Conservation (phyloP, 345 rosid species). For the Salix exigua region DNA sequence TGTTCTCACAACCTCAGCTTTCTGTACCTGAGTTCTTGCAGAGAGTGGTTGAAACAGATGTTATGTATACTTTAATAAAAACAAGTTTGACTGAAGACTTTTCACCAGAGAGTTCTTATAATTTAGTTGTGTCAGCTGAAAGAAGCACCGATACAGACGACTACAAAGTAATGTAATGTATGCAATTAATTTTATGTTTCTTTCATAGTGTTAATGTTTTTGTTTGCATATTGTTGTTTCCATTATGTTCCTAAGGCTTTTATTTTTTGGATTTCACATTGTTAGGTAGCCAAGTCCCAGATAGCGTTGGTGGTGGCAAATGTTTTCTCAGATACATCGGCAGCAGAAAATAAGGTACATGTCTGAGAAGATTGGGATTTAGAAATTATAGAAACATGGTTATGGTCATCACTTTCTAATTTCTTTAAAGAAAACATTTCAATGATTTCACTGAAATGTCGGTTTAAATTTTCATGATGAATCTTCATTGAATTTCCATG, state of each 20-base stretch:
- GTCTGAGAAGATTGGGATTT: background rate
- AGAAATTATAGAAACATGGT: background rate
- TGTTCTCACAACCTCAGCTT: conserved; percentile 66
- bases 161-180: conserved; percentile 99
- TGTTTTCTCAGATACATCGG: conserved; percentile 78
- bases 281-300: conserved; percentile 66
- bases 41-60: conserved; percentile 59
- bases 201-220: background rate
- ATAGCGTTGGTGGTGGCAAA: conserved; percentile 81
- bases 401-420: background rate
- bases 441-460: no score
- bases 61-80: conserved; percentile 74
- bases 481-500: no score
- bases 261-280: conserved; percentile 3
- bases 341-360: conserved; percentile 86
- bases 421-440: background rate
- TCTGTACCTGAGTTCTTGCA: conserved; percentile 59
- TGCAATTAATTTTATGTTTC: conserved; percentile 46
- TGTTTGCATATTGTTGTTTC: background rate
- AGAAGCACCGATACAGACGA: conserved; percentile 46
- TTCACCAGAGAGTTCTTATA: conserved; percentile 73
- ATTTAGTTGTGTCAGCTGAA: conserved; percentile 75
- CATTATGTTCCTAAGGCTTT: background rate
- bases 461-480: background rate
- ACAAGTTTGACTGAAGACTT: conserved; percentile 77